These are phyloP conservation scores for Mycena pura DNA, from an alignment of 768 basidiomycete species.

Conservation along the genomic window DNA sequence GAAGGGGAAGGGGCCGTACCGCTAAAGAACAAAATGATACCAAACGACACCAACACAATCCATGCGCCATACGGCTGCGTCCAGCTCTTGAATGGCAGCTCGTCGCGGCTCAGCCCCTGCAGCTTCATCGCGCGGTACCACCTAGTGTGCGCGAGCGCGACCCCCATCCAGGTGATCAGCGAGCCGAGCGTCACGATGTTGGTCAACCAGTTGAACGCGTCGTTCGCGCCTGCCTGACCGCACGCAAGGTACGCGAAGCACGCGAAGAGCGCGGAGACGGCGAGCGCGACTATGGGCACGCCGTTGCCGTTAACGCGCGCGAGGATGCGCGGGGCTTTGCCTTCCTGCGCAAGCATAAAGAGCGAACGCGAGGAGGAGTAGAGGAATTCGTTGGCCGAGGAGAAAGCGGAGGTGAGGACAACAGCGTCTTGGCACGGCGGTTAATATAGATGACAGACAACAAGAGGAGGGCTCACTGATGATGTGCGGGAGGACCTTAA, in stretches of 20 bases:
- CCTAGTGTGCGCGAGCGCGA: constrained; percentile 50
- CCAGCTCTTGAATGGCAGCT: constrained; percentile 30
- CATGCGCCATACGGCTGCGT: constrained; percentile 30
- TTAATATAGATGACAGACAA: background rate
- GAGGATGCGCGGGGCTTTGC: constrained; percentile 59
- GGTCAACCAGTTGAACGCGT: constrained; percentile 51
- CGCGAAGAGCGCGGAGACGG: constrained; percentile 43
- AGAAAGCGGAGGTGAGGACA: constrained; percentile 61
- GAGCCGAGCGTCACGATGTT: constrained; percentile 43
- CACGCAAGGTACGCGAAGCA: constrained; percentile 49
- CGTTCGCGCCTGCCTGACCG: constrained; percentile 39
- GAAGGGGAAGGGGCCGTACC: constrained; percentile 8
- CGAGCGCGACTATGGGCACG: constrained; percentile 47
- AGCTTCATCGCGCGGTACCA: constrained; percentile 42
- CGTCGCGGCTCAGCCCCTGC: constrained; percentile 33
- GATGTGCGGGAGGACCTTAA: constrained; percentile 52
- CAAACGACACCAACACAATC: constrained; percentile 18
- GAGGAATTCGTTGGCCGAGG: constrained; percentile 59
- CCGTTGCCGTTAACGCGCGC: constrained; percentile 38
- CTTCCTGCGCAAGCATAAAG: constrained; percentile 60
- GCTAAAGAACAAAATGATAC: constrained; percentile 29
- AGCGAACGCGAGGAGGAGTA: constrained; percentile 56
- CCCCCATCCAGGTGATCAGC: constrained; percentile 51
- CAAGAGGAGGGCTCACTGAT: constrained; percentile 32
- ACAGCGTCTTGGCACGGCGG: constrained; percentile 33